These are phyloP conservation scores for Orbilia oligospora DNA, from an alignment of 2,329 filamentous ascomycete genomes.

Conservation along the genomic window DNA sequence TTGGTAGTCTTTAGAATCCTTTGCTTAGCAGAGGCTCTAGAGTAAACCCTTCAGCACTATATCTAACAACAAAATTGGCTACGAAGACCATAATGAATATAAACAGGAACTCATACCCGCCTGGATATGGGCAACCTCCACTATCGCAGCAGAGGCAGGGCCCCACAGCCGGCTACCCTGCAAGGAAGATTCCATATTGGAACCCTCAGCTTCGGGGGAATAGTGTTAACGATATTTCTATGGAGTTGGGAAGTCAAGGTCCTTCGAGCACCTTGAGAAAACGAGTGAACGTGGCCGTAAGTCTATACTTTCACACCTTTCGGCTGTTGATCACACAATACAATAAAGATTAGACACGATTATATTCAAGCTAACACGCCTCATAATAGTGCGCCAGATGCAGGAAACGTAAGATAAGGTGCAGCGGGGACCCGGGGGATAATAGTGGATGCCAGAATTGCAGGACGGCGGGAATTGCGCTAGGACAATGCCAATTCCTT, in stretches of 20 bases:
- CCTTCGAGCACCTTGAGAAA: slow-evolving; percentile 7
- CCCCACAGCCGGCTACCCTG: not conserved
- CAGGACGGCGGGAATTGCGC: slow-evolving; percentile 78
- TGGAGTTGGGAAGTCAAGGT: not conserved
- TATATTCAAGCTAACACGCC: not conserved
- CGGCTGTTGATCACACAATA: not conserved
- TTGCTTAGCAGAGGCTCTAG: no score
- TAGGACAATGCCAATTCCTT: slow-evolving; percentile 79
- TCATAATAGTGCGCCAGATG: slow-evolving; percentile 81
- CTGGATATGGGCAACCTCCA: slow-evolving; percentile 1
- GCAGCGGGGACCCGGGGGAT: slow-evolving; percentile 85
- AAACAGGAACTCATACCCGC: slow-evolving; percentile 32
- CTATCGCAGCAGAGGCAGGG: not conserved
- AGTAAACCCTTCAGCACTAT: no score
- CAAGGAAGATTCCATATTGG: slow-evolving; percentile 9
- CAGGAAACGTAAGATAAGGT: slow-evolving; percentile 93
- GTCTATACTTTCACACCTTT: slow-evolving; percentile 60
- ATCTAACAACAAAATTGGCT: no score
- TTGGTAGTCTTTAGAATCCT: no score
- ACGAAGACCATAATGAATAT: not conserved
- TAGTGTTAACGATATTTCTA: not conserved
- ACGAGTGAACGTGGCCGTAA: slow-evolving; percentile 72
- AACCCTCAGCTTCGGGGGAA: not conserved
- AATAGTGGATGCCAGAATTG: slow-evolving; percentile 88
- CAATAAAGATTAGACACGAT: not conserved